Evolutionary conservation across 2,329 filamentous ascomycete genomes (phyloP), one percentile per base, ranked within the genome.

Genomic region (Colletotrichum siamense): DNA sequence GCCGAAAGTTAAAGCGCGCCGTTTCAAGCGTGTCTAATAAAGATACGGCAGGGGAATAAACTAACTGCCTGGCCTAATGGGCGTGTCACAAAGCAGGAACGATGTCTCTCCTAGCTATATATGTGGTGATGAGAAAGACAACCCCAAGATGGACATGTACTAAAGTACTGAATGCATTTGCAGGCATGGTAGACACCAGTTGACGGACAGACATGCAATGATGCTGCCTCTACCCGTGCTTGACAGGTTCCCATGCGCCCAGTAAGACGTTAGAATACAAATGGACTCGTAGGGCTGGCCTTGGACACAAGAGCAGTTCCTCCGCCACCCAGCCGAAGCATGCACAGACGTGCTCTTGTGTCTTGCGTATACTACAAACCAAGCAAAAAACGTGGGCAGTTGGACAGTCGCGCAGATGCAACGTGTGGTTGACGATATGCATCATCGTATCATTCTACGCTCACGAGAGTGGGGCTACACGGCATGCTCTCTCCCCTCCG

Each of bases 211-310:
- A 49, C 12, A 13, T n/a, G 44, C 44, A 49, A 22, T 49, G n/a
- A 49, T 22, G 44, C 44, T n/a, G 44, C 44, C 44, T 22, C 44
- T 9, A 22, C 44, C 44, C 44, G n/a, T 22, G n/a, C 44, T 22
- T 36, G 30, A 68, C n/a, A 15, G 57, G 18, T 63, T 44, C 18
- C 26, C n/a, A 34, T 70, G 66, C 71, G 39, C 64, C 18, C 71
- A 70, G 66, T 73, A 39, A 73, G 44, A 73, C 44, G 57, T 70
- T 68, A 44, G 70, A 64, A 22, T 52, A 57, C 39, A 30, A 62
- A 69, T 62, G 24, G 71, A 65, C 57, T 70, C 66, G 39, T 73
- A 73, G 71, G 71, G 71, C 71, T 73, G 66, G 32, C 49, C 52
- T 30, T 24, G 15, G 24, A 69, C 22, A 32, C n/a, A 22, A 22